Conservation (phyloP, 1,139 yeast species). For the Hansenula sp. region DNA sequence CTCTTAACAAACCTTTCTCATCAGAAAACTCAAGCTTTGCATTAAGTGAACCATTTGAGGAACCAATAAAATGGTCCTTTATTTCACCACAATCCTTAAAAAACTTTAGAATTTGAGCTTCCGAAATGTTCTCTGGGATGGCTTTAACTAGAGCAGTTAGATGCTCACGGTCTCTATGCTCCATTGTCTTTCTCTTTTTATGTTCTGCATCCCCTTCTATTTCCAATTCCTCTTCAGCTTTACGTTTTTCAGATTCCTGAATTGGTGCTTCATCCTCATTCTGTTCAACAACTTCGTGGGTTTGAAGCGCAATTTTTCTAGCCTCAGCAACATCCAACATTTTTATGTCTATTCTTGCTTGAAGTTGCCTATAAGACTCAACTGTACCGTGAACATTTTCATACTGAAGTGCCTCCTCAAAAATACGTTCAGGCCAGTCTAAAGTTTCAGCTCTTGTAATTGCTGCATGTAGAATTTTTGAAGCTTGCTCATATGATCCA, state of each 20-base stretch:
- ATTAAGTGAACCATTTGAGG: conserved; percentile 22
- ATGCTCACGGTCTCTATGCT: conserved; percentile 53
- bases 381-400: conserved; percentile 35
- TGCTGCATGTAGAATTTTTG: conserved; percentile 32
- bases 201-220: conserved; percentile 7
- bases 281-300: conserved; percentile 1
- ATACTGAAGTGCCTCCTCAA: conserved; percentile 41
- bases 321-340: conserved; percentile 5
- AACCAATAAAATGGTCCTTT: conserved; percentile 28
- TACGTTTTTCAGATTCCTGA: conserved; percentile 6
- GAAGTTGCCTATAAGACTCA: conserved; percentile 23
- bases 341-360: conserved; percentile 22
- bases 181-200: conserved; percentile 5
- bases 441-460: conserved; percentile 25
- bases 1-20: conserved; percentile 49
- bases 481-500: conserved; percentile 22
- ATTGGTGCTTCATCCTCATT: background rate
- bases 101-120: conserved; percentile 33
- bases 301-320: conserved; percentile 1
- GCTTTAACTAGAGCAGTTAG: conserved; percentile 44
- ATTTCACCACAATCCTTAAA: conserved; percentile 65
- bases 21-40: conserved; percentile 54
- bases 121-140: conserved; percentile 30
- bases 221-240: conserved; percentile 8
- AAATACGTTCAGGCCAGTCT: conserved; percentile 49